A percentile compares a stretch with the other conserved stretches of the same genome.
phyloP scores from a whole-genome alignment of 768 basidiomycete genomes.

The Asterophora lycoperdoides region DNA sequence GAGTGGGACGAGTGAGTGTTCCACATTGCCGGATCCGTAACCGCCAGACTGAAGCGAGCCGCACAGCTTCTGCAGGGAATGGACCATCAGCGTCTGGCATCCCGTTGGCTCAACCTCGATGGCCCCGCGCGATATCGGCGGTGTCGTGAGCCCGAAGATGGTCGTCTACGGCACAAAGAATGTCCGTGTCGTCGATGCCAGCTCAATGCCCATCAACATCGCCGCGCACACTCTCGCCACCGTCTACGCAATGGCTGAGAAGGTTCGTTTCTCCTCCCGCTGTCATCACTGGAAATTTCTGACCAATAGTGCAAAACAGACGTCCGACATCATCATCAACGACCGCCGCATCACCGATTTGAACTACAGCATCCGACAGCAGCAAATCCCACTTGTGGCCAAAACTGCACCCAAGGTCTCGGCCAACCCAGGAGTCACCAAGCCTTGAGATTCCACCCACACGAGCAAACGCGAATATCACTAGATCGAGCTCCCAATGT shows the following conservation, averaged over 20 bases:
- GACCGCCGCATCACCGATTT: constrained; percentile 1
- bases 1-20: constrained; percentile 14
- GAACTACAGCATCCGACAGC: background rate
- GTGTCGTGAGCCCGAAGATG: constrained; percentile 24
- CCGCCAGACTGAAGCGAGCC: background rate
- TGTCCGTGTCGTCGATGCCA: constrained; percentile 31
- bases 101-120: constrained; percentile 31
- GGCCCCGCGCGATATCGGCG: constrained; percentile 23
- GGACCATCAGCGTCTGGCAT: constrained; percentile 21
- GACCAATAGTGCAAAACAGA: background rate
- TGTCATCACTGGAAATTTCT: background rate
- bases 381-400: too few species aligned
- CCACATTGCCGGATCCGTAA: background rate
- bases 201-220: constrained; percentile 9
- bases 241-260: constrained; percentile 10
- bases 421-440: too few species aligned
- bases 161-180: constrained; percentile 26
- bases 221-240: constrained; percentile 7
- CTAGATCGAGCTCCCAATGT: too few species aligned
- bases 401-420: too few species aligned
- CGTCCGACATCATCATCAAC: constrained; percentile 8
- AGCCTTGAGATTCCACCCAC: too few species aligned
- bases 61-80: constrained; percentile 15
- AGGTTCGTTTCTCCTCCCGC: background rate
- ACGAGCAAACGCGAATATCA: too few species aligned